phyloP scores from a whole-genome alignment of 805 yeast genomes.

The Komagataella pseudopastoris region DNA sequence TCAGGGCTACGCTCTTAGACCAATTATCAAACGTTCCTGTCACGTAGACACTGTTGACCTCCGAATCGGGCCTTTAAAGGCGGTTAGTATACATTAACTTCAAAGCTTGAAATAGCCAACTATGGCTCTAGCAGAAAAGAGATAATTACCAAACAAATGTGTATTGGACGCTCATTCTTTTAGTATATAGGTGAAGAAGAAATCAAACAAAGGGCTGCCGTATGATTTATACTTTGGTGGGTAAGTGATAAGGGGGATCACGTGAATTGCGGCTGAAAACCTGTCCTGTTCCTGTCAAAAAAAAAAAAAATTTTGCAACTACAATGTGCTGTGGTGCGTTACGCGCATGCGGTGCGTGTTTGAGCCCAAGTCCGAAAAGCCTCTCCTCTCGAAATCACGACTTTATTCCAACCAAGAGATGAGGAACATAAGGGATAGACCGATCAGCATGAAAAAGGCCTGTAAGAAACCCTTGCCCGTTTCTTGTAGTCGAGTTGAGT shows the following conservation, averaged over 20 bases:
- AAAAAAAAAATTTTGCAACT: too few relatives aligned
- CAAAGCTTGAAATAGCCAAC: background rate
- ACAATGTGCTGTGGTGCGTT: background rate
- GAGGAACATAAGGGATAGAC: conserved; percentile 42
- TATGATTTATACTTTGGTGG: background rate
- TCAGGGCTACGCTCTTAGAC: conserved; percentile 30
- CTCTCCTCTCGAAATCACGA: background rate
- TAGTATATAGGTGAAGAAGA: background rate
- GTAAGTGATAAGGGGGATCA: background rate
- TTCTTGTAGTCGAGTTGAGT: conserved; percentile 17
- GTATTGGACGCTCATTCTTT: conserved; percentile 3
- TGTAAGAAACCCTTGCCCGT: background rate
- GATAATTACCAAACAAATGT: conserved; percentile 8
- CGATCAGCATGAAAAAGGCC: conserved; percentile 29
- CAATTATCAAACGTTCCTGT: conserved; percentile 52
- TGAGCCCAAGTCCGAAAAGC: background rate
- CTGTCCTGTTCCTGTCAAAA: background rate
- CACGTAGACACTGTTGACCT: conserved; percentile 26
- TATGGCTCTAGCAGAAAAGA: background rate
- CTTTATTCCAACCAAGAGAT: conserved; percentile 32
- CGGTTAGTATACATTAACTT: background rate
- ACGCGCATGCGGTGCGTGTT: background rate
- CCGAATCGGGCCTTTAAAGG: background rate
- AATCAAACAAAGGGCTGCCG: background rate
- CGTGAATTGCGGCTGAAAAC: background rate